Evolutionary conservation across 495 filamentous ascomycete species (phyloP), one percentile per base, ranked within the genome.

Genomic region (Monascus purpureus): DNA sequence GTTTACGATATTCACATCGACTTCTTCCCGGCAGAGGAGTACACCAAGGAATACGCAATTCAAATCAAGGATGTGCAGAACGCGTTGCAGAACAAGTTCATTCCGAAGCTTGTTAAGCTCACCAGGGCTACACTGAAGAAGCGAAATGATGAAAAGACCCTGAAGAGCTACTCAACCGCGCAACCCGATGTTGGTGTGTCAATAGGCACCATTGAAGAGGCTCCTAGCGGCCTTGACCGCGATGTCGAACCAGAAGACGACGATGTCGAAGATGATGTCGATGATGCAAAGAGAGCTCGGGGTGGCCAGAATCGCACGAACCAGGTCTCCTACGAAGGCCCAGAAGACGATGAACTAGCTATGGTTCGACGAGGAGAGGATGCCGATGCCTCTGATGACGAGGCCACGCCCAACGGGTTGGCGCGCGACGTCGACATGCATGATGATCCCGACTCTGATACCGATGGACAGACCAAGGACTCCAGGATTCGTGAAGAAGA

Each of bases 311-410:
- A 90, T 50, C 70, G 79, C 28, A 55, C 61, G 28, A 81, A 94
- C 55, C 80, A 76, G 20, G 73, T 87, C 6, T 84, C 81, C 8
- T 97, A 96, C 48, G 92, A 81, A 23, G 85, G 70, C 5, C 85
- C 85, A 18, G 88, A 96, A 45, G 88, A 93, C 18, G 92, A 82
- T 4, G 90, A 97, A 49, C 74, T 86, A 40, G 73, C 57, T 13
- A 77, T 88, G 41, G 56, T 78, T 26, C 45, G 40, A n/a, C 45
- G 42, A 9, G 54, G 57, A 65, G 56, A 61, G 49, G 43, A 44
- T 19, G 33, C 38, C 11, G 60, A 63, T 6, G 59, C 46, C 17
- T 64, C 63, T 4, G 53, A 56, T 18, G 59, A 68, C 2, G 64
- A 64, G 32, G 68, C 57, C 14, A 57, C 53, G 18, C 37, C 20